Percentiles rank a stretch among this genome's conserved stretches.
Conservation (phyloP, 2,329 filamentous ascomycete genomes). For the Aspergillus fumigatus region DNA sequence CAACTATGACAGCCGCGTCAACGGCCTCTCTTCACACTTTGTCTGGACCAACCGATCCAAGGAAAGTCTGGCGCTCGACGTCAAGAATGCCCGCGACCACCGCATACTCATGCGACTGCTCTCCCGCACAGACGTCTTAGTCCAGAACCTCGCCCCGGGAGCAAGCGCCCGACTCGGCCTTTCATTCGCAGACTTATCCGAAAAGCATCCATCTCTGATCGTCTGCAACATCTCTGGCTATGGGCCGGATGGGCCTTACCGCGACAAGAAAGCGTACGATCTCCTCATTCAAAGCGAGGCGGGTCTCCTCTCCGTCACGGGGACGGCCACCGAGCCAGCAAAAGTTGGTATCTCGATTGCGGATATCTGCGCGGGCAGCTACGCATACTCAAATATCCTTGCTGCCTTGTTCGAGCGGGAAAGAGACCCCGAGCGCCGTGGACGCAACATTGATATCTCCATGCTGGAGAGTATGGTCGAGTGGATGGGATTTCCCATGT, state of each 20-base stretch:
- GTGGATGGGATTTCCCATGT: conserved; percentile 56
- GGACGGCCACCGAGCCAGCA: conserved; percentile 40
- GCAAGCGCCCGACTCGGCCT: conserved; percentile 47
- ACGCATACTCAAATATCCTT: conserved; percentile 50
- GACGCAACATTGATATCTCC: conserved; percentile 51
- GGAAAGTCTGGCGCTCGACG: conserved; percentile 49
- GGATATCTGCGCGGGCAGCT: conserved; percentile 52
- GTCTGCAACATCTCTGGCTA: conserved; percentile 54
- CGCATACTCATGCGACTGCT: conserved; percentile 43
- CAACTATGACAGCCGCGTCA: conserved; percentile 48
- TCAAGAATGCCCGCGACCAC: conserved; percentile 45
- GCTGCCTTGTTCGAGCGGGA: conserved; percentile 47
- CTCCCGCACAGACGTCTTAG: conserved; percentile 46
- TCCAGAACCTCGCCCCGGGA: conserved; percentile 52
- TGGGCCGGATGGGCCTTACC: conserved; percentile 48
- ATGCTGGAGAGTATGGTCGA: conserved; percentile 58
- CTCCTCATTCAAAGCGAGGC: conserved; percentile 54
- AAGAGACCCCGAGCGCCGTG: conserved; percentile 42
- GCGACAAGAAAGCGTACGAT: conserved; percentile 54
- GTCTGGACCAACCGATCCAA: conserved; percentile 55
- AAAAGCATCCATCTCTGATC: conserved; percentile 44
- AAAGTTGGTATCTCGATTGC: conserved; percentile 54
- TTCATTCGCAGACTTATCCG: conserved; percentile 42
- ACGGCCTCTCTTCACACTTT: conserved; percentile 51
- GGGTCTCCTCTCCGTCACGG: conserved; percentile 50